phyloP scores from a whole-genome alignment of 768 basidiomycete genomes.

The Amanita thiersii region DNA sequence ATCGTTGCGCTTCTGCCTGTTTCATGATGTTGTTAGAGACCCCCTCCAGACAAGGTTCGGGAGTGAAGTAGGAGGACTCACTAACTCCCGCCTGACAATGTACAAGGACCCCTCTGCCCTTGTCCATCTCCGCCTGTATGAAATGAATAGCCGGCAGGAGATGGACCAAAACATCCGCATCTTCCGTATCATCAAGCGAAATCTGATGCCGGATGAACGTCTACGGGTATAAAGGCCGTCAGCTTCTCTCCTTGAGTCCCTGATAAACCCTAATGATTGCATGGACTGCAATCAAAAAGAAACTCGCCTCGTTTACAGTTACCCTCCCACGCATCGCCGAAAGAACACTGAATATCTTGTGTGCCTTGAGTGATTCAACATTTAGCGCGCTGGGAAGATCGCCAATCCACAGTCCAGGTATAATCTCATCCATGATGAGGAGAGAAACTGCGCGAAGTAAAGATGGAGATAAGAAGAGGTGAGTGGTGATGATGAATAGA shows the following conservation, averaged over 20 bases:
- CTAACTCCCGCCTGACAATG: constrained; percentile 90
- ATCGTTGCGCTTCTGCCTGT: constrained; percentile 82
- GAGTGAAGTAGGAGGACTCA: constrained; percentile 23
- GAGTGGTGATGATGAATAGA: background rate
- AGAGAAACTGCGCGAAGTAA: background rate
- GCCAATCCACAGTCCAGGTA: constrained; percentile 80
- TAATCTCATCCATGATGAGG: constrained; percentile 63
- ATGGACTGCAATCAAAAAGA: no score
- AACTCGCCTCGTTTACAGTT: constrained; percentile 52
- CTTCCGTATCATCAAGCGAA: constrained; percentile 65
- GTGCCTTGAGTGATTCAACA: constrained; percentile 47
- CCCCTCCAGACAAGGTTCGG: constrained; percentile 7
- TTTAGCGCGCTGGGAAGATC: constrained; percentile 67
- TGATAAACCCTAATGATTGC: no score
- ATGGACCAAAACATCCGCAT: constrained; percentile 73
- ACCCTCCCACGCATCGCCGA: constrained; percentile 66
- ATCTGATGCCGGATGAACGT: constrained; percentile 77
- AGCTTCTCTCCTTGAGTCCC: no score
- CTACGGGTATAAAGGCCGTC: constrained; percentile 35
- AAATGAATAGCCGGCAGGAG: constrained; percentile 76
- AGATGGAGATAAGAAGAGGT: background rate
- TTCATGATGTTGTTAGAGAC: constrained; percentile 5
- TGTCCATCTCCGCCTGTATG: constrained; percentile 72
- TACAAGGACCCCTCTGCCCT: constrained; percentile 71
- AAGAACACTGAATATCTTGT: constrained; percentile 71